These are phyloP conservation scores for Moringa oleifera DNA, from an alignment of 345 rosid genomes.

Conservation along the genomic window DNA sequence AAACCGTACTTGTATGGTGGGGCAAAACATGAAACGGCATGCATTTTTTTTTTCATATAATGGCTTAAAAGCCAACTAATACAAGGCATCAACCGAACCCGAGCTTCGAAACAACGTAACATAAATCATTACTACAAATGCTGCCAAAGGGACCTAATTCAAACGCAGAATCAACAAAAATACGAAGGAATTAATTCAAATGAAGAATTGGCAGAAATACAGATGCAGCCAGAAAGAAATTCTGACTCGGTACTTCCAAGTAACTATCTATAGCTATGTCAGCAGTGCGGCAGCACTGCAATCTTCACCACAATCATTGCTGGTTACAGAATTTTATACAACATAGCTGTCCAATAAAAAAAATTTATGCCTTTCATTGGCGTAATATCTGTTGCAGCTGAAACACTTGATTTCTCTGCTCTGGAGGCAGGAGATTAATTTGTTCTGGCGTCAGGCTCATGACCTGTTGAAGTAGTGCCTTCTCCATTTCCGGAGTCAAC, in stretches of 20 bases:
- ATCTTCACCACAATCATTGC: too few relatives aligned
- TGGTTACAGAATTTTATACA: too few relatives aligned
- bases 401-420: slow-evolving; percentile 89
- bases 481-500: slow-evolving; percentile 95
- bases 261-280: too few relatives aligned
- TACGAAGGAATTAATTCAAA: too few relatives aligned
- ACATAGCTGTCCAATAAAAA: background rate
- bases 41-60: background rate
- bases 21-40: too few relatives aligned
- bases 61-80: too few relatives aligned
- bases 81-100: background rate
- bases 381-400: slow-evolving; percentile 94
- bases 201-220: too few relatives aligned
- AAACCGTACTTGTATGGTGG: background rate
- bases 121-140: background rate
- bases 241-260: too few relatives aligned
- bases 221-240: too few relatives aligned
- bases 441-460: slow-evolving; percentile 97
- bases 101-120: background rate
- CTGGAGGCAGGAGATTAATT: slow-evolving; percentile 80
- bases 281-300: too few relatives aligned
- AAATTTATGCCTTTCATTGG: slow-evolving; percentile 34
- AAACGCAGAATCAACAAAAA: background rate
- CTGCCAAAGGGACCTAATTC: background rate
- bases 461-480: slow-evolving; percentile 94